Percentiles rank a stretch among this genome's conserved stretches.
These are phyloP conservation scores for Metarhizium album DNA, from an alignment of 2,329 filamentous ascomycete genomes.

Conservation along the genomic window DNA sequence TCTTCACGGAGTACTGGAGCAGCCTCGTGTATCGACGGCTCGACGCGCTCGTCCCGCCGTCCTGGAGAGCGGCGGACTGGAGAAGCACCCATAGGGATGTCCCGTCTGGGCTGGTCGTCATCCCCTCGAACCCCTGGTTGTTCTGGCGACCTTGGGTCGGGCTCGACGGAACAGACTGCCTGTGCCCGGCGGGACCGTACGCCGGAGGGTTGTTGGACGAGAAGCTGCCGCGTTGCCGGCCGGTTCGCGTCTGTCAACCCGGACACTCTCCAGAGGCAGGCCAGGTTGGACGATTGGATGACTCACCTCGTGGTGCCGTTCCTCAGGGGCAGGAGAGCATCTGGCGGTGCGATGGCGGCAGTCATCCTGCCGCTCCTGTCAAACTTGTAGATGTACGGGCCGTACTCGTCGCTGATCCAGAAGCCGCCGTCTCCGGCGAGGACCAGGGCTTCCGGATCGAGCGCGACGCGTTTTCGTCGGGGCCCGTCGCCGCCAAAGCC, in stretches of 20 bases:
- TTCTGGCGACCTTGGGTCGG: slow-evolving; percentile 54
- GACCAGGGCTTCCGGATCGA: slow-evolving; percentile 59
- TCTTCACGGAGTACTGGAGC: slow-evolving; percentile 50
- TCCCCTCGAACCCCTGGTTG: slow-evolving; percentile 66
- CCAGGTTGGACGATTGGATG: too few species aligned
- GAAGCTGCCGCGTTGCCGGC: slow-evolving; percentile 34
- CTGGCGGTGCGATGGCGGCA: slow-evolving; percentile 51
- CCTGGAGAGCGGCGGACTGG: slow-evolving; percentile 45
- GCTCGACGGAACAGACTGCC: slow-evolving; percentile 40
- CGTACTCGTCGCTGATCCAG: slow-evolving; percentile 63
- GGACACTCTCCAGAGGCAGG: too few species aligned
- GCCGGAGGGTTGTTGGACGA: slow-evolving; percentile 51
- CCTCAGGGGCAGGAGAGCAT: slow-evolving; percentile 52
- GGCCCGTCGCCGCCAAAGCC: slow-evolving; percentile 53
- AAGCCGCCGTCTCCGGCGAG: slow-evolving; percentile 49
- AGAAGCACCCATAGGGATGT: slow-evolving; percentile 54
- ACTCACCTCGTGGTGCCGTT: slow-evolving; percentile 35
- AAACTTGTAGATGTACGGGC: slow-evolving; percentile 61
- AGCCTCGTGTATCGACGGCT: slow-evolving; percentile 49
- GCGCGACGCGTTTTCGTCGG: slow-evolving; percentile 46
- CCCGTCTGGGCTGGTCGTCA: slow-evolving; percentile 52
- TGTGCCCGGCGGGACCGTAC: slow-evolving; percentile 37
- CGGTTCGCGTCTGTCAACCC: neutral
- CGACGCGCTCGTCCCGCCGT: slow-evolving; percentile 14
- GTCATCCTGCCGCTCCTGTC: slow-evolving; percentile 45